Evolutionary conservation across 2,329 filamentous ascomycete species (phyloP).

Genomic region (Pezicula carpinea): DNA sequence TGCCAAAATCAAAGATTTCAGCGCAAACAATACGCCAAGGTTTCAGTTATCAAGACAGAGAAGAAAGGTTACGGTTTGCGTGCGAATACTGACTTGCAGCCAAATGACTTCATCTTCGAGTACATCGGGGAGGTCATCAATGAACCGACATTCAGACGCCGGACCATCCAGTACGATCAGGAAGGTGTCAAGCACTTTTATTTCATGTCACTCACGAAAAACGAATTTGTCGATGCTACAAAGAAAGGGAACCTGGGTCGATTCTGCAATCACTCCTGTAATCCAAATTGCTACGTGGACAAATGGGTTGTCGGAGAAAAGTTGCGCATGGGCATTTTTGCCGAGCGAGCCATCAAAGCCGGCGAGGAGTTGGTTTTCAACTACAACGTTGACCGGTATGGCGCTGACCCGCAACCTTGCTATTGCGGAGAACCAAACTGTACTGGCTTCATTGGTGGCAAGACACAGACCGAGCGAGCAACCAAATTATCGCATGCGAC

Average conservation of each 20-base stretch:
- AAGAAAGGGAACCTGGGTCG: conserved; percentile 93
- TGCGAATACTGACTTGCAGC: conserved; percentile 68
- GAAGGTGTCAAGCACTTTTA: conserved; percentile 99
- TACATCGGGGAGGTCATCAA: conserved; percentile 99
- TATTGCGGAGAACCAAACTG: conserved; percentile 95
- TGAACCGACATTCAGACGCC: conserved; percentile 79
- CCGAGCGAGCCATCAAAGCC: conserved; percentile 74
- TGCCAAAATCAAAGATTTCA: conserved; percentile 97
- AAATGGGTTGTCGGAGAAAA: conserved; percentile 99
- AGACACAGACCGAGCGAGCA: conserved; percentile 92
- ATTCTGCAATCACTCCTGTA: conserved; percentile 99
- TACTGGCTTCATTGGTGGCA: conserved; percentile 93
- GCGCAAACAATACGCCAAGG: conserved; percentile 80
- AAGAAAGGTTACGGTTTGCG: conserved; percentile 96
- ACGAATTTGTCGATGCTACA: conserved; percentile 95
- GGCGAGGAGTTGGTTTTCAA: conserved; percentile 98
- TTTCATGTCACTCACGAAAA: conserved; percentile 97
- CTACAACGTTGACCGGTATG: conserved; percentile 98
- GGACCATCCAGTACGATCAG: conserved; percentile 89
- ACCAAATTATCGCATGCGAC: conserved; percentile 86
- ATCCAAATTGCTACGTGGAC: conserved; percentile 97
- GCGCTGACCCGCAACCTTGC: conserved; percentile 92
- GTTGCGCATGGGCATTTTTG: conserved; percentile 98
- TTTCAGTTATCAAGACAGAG: conserved; percentile 94
- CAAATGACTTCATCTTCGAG: conserved; percentile 93